Conservation (phyloP, 2,329 filamentous ascomycete genomes). For the Beauveria caledonica region DNA sequence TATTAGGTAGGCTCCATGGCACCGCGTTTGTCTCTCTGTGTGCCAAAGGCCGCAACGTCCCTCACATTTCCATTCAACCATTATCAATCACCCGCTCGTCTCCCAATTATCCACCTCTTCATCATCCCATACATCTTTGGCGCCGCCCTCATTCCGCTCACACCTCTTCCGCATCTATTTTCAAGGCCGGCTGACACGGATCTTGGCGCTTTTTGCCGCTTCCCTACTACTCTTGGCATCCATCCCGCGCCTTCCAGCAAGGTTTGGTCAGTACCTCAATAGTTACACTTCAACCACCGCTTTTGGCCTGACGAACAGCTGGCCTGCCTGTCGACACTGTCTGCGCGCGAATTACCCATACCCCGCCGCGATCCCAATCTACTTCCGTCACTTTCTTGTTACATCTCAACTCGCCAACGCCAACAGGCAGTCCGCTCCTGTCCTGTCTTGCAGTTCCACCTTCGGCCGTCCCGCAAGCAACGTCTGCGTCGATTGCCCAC, state of each 20-base stretch:
- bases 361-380: background rate
- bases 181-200: background rate
- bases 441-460: background rate
- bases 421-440: background rate
- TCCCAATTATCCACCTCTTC: background rate
- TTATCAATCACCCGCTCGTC: background rate
- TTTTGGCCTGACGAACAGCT: background rate
- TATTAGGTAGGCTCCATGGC: no score
- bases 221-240: background rate
- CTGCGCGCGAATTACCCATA: background rate
- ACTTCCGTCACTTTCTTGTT: background rate
- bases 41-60: background rate
- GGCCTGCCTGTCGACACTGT: background rate
- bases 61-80: background rate
- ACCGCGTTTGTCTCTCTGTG: background rate
- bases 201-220: background rate
- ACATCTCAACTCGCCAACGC: background rate
- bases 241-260: background rate
- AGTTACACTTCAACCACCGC: background rate
- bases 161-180: background rate
- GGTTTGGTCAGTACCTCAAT: no score
- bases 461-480: background rate
- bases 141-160: background rate
- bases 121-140: background rate
- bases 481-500: background rate